Evolutionary conservation across 345 rosid species (phyloP).

Genomic region (Bruguiera parviflora): DNA sequence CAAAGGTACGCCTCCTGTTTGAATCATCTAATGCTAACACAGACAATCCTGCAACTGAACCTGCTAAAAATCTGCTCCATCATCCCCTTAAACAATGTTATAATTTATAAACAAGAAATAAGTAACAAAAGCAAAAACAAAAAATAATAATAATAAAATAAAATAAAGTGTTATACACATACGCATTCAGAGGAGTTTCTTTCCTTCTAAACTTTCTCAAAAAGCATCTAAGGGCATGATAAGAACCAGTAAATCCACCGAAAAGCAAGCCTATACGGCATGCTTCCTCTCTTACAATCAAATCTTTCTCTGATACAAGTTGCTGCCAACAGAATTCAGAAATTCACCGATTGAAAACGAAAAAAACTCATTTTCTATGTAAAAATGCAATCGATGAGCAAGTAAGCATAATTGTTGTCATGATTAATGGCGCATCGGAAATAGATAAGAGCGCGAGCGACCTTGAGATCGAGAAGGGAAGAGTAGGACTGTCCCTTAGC

Average conservation of each 20-base stretch:
- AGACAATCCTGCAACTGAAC: constrained; percentile 96
- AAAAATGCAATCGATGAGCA: not conserved
- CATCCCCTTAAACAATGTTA: constrained; percentile 76
- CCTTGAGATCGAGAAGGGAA: constrained; percentile 96
- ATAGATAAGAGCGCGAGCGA: constrained; percentile 4
- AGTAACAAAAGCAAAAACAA: constrained; percentile 17
- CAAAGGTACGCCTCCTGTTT: constrained; percentile 88
- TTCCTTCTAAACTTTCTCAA: constrained; percentile 85
- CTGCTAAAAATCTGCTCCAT: constrained; percentile 98
- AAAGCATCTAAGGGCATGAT: constrained; percentile 86
- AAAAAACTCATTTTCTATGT: not conserved
- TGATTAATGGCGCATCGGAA: not conserved
- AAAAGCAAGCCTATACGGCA: constrained; percentile 90
- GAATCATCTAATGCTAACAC: constrained; percentile 92
- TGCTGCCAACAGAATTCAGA: constrained; percentile 49
- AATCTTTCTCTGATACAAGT: constrained; percentile 96
- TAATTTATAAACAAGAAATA: constrained; percentile 46
- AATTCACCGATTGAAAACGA: not conserved
- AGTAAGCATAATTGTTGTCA: not conserved
- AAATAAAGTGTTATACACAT: constrained; percentile 25
- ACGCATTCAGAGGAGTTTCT: constrained; percentile 83
- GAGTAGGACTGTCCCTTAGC: constrained; percentile 85
- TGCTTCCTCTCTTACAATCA: constrained; percentile 97
- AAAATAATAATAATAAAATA: not conserved
- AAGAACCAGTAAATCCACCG: constrained; percentile 95